Conservation (phyloP, 2,329 filamentous ascomycete species). For the Diaporthe humulicola region DNA sequence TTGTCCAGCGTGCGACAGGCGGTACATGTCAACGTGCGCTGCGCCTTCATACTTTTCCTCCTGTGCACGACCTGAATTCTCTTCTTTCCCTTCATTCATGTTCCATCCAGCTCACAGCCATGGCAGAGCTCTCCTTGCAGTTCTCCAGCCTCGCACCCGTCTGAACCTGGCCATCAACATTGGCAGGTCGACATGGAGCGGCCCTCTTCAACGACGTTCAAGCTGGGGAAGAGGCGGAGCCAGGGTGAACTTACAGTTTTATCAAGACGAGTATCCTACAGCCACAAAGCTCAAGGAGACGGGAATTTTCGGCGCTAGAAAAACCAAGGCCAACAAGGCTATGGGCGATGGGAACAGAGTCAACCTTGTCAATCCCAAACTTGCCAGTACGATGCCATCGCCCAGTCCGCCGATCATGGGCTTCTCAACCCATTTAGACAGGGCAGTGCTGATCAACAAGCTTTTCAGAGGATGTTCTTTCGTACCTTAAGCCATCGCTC, state of each 20-base stretch:
- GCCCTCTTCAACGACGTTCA: neutral
- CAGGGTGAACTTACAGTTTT: rapidly evolving
- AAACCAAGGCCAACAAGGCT: neutral
- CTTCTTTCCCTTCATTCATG: conserved; percentile 29
- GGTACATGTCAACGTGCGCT: too few species aligned
- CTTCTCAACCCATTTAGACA: neutral
- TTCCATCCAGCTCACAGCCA: conserved; percentile 31
- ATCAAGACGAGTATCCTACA: neutral
- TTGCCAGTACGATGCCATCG: neutral
- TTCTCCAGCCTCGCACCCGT: conserved; percentile 20
- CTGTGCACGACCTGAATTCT: neutral
- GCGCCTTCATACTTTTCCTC: neutral
- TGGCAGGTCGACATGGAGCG: neutral
- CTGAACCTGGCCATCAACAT: neutral
- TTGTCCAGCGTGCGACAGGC: neutral
- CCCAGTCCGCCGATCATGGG: neutral
- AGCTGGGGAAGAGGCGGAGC: neutral
- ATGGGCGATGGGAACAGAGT: conserved; percentile 57
- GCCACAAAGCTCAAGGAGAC: conserved; percentile 22
- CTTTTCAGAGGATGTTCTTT: conserved; percentile 74
- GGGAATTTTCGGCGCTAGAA: neutral
- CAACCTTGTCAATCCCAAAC: conserved; percentile 64
- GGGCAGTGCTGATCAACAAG: conserved; percentile 34
- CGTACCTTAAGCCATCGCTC: conserved; percentile 78
- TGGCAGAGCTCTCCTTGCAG: conserved; percentile 35